phyloP scores from a whole-genome alignment of 83 land plant genomes.

The Picea mariana region DNA sequence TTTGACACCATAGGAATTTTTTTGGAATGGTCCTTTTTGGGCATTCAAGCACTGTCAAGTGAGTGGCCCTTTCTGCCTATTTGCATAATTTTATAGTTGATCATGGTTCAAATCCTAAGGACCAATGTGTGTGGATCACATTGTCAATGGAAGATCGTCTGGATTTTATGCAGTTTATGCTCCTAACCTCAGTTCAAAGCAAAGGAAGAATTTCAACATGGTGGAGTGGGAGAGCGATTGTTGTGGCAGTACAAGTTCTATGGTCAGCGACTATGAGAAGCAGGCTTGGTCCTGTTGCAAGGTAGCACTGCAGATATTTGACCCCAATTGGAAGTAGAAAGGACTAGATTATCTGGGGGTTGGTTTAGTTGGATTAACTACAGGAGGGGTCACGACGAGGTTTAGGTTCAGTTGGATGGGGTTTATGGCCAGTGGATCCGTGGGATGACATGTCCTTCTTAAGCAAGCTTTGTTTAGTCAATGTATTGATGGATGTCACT shows the following conservation, averaged over 20 bases:
- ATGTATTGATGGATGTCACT: not conserved
- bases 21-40: not conserved
- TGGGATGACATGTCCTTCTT: not conserved
- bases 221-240: not conserved
- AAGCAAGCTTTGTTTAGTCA: rapidly evolving
- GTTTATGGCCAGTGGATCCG: too few relatives aligned
- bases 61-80: not conserved
- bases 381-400: not conserved
- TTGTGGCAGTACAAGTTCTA: not conserved
- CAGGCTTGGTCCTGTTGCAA: not conserved
- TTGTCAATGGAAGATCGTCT: not conserved
- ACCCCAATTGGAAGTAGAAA: not conserved
- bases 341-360: not conserved
- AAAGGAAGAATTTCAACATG: not conserved
- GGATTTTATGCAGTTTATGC: not conserved
- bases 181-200: not conserved
- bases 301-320: not conserved
- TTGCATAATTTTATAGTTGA: not conserved
- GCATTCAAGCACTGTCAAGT: not conserved
- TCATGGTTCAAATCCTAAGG: not conserved
- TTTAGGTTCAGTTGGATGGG: not conserved
- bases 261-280: not conserved
- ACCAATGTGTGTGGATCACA: not conserved
- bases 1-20: not conserved
- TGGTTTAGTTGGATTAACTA: not conserved